Conservation (phyloP, 2,329 filamentous ascomycete species). For the Catunica adiposa region DNA sequence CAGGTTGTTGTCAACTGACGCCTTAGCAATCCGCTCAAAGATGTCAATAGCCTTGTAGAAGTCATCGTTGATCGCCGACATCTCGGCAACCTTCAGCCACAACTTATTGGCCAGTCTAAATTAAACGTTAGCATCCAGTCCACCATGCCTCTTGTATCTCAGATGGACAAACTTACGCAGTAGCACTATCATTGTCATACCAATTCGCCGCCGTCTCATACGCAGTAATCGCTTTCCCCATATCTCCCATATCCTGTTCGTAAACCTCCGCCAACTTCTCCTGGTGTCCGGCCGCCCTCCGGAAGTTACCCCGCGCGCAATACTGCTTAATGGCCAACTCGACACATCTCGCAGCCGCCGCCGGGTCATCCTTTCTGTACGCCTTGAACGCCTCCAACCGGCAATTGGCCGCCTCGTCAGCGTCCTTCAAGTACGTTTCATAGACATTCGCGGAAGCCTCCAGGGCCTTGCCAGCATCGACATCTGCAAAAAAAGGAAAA, state of each 20-base stretch:
- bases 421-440: slow-evolving; percentile 66
- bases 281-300: slow-evolving; percentile 78
- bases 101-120: slow-evolving; percentile 76
- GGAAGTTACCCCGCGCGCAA: slow-evolving; percentile 76
- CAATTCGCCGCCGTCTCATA: slow-evolving; percentile 78
- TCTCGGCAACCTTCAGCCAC: slow-evolving; percentile 79
- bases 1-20: slow-evolving; percentile 71
- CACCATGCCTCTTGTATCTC: background rate
- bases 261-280: slow-evolving; percentile 76
- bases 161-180: slow-evolving; percentile 41
- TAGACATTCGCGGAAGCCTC: slow-evolving; percentile 76
- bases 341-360: slow-evolving; percentile 67
- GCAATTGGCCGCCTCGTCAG: slow-evolving; percentile 80
- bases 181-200: slow-evolving; percentile 77
- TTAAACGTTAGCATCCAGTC: background rate
- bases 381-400: slow-evolving; percentile 87
- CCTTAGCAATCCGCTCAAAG: slow-evolving; percentile 69
- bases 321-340: slow-evolving; percentile 72
- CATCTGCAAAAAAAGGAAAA: slow-evolving; percentile 34
- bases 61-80: slow-evolving; percentile 65
- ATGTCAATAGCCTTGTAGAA: slow-evolving; percentile 69
- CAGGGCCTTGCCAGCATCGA: slow-evolving; percentile 74
- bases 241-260: slow-evolving; percentile 65
- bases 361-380: slow-evolving; percentile 70
- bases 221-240: slow-evolving; percentile 59